These are phyloP conservation scores for Mycena leptocephala DNA, from an alignment of 768 basidiomycete genomes.

Conservation along the genomic window DNA sequence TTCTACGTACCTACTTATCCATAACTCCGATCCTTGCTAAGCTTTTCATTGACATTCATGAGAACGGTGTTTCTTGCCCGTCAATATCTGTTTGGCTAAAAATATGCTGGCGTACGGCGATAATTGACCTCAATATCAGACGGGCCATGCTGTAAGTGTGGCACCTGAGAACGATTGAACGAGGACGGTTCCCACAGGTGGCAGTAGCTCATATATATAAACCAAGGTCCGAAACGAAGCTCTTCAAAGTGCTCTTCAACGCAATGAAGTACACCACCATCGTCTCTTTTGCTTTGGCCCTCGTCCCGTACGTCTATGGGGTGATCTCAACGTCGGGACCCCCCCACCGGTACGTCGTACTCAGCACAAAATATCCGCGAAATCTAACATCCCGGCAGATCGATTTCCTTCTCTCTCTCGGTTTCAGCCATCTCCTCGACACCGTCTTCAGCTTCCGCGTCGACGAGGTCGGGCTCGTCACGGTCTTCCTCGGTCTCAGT, in stretches of 20 bases:
- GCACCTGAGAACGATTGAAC: too few species aligned
- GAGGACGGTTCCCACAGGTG: neutral
- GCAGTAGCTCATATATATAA: neutral
- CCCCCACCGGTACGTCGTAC: neutral
- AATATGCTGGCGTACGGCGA: too few species aligned
- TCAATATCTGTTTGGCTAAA: too few species aligned
- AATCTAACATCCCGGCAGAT: neutral
- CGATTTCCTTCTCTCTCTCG: neutral
- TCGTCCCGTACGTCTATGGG: neutral
- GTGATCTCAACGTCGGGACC: too few species aligned
- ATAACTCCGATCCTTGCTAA: too few species aligned
- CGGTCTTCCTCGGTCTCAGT: too few species aligned
- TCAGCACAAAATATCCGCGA: neutral
- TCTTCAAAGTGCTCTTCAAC: neutral
- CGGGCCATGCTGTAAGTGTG: neutral
- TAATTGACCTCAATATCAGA: neutral
- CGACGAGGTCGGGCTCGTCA: neutral
- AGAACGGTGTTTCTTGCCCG: too few species aligned
- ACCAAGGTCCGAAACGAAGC: neutral
- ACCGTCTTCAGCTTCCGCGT: neutral
- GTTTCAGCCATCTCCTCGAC: neutral
- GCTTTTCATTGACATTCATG: too few species aligned
- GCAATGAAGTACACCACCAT: conserved; percentile 8
- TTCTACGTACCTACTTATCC: too few species aligned
- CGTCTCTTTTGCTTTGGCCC: conserved; percentile 3